phyloP scores from a whole-genome alignment of 495 filamentous ascomycete species.

The Podospora conica region DNA sequence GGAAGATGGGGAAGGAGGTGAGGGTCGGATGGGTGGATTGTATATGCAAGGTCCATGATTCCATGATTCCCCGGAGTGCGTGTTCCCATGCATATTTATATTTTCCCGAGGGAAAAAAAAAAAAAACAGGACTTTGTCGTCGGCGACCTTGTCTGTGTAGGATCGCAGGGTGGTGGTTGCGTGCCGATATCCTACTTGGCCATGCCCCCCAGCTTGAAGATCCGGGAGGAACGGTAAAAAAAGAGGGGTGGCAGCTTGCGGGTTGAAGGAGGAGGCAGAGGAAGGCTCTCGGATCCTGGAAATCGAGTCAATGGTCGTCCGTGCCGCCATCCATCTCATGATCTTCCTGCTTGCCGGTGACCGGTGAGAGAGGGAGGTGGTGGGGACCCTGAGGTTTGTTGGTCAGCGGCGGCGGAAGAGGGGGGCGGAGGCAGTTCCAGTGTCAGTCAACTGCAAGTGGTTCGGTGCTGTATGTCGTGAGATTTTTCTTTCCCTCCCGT shows the following conservation, averaged over 20 bases:
- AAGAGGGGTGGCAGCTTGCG: background rate
- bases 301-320: background rate
- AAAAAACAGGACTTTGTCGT: background rate
- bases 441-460: background rate
- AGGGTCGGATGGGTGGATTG: background rate
- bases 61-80: background rate
- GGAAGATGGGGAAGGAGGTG: background rate
- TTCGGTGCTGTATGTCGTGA: background rate
- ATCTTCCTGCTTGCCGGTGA: background rate
- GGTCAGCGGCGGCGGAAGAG: background rate
- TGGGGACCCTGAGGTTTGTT: background rate
- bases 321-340: background rate
- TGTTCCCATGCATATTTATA: background rate
- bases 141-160: background rate
- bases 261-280: background rate
- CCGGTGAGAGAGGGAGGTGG: background rate
- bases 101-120: background rate
- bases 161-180: background rate
- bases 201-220: background rate
- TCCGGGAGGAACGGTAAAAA: background rate
- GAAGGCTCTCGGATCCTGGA: background rate
- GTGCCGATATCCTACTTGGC: background rate
- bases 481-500: background rate
- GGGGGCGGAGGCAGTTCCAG: background rate
- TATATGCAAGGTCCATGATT: background rate